A percentile compares a stretch with the other conserved stretches of the same genome.
phyloP scores from a whole-genome alignment of 1,139 yeast genomes.

The Geotrichum histeridarum region DNA sequence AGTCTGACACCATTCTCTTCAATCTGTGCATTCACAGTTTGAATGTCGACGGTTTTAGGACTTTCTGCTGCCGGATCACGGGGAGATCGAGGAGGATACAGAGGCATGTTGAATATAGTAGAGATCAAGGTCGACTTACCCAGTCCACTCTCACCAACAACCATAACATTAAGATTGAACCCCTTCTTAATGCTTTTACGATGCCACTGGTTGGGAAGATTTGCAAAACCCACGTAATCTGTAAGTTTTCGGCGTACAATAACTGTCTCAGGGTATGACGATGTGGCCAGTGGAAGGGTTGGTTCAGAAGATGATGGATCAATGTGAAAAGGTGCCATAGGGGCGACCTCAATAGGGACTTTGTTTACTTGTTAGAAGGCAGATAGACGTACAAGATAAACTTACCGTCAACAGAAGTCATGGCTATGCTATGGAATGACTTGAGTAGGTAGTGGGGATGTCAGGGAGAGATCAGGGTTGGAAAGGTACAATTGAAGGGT shows the following conservation, averaged over 20 bases:
- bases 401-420: constrained; percentile 10
- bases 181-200: constrained; percentile 91
- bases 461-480: no score
- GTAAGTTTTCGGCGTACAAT: constrained; percentile 77
- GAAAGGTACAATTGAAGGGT: no score
- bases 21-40: constrained; percentile 63
- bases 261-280: constrained; percentile 7
- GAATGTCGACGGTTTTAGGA: constrained; percentile 53
- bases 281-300: constrained; percentile 6
- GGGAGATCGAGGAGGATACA: constrained; percentile 45
- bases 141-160: constrained; percentile 76
- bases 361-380: not conserved
- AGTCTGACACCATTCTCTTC: constrained; percentile 93
- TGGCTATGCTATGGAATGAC: not conserved
- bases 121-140: constrained; percentile 92
- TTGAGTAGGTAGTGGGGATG: no score
- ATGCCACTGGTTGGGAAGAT: constrained; percentile 98
- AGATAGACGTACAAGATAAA: not conserved
- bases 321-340: constrained; percentile 14
- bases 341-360: constrained; percentile 12
- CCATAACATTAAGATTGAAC: constrained; percentile 62
- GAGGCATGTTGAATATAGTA: constrained; percentile 78
- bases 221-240: constrained; percentile 96
- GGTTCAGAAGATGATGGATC: constrained; percentile 10
- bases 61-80: constrained; percentile 36